phyloP scores from a whole-genome alignment of 106 monocot genomes.

The Platanthera zijinensis region DNA sequence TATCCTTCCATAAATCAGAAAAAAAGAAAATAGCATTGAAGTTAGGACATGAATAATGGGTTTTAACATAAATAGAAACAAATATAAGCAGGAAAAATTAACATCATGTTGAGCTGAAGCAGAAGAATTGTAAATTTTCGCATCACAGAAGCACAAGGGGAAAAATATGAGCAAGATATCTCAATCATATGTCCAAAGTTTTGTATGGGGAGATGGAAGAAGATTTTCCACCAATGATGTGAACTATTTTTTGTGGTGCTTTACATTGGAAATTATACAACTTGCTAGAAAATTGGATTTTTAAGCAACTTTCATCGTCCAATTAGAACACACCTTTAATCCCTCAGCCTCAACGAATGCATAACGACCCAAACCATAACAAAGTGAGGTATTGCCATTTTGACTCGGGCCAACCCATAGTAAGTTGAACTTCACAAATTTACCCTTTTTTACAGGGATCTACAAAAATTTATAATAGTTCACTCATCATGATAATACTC shows the following conservation, averaged over 20 bases:
- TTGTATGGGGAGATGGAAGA: not conserved
- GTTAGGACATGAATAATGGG: slow-evolving; percentile 1
- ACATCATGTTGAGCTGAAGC: not conserved
- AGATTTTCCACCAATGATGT: not conserved
- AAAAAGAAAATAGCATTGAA: slow-evolving; percentile 7
- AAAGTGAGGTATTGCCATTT: too few relatives aligned
- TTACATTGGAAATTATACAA: not conserved
- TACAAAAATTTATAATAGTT: too few relatives aligned
- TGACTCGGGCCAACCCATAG: too few relatives aligned
- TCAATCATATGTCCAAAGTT: not conserved
- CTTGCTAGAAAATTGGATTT: not conserved
- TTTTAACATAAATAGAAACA: slow-evolving; percentile 1
- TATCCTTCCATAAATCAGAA: slow-evolving; percentile 29
- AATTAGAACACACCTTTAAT: not conserved
- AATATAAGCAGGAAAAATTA: not conserved
- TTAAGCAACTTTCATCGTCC: not conserved
- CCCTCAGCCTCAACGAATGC: not conserved
- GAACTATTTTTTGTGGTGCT: not conserved
- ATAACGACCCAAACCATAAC: too few relatives aligned
- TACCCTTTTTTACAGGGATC: too few relatives aligned
- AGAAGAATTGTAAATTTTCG: not conserved
- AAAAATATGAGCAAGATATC: not conserved
- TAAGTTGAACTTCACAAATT: too few relatives aligned
- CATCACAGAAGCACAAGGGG: not conserved
- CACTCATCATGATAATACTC: too few relatives aligned